phyloP scores from a whole-genome alignment of 73 alveolate species.

The Strombidium stylifer region DNA sequence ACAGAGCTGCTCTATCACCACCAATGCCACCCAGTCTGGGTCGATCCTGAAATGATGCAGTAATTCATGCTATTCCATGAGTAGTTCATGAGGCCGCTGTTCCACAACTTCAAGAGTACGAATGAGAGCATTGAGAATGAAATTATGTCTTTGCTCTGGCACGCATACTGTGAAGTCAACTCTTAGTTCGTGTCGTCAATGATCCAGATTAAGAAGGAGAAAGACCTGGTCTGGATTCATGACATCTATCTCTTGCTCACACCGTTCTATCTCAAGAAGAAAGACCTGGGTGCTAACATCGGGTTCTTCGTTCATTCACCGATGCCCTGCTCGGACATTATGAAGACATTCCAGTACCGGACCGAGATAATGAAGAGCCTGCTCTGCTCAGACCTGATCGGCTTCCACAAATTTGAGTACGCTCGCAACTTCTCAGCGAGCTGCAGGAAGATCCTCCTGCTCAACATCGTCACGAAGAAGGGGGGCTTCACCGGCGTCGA shows the following conservation, averaged over 20 bases:
- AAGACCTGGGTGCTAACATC: conserved; percentile 46
- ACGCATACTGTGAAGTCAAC: too few species aligned
- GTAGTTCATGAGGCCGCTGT: conserved; percentile 11
- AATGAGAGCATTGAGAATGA: conserved; percentile 2
- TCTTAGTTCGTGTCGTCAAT: too few species aligned
- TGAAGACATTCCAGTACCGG: conserved; percentile 48
- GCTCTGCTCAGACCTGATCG: conserved; percentile 74
- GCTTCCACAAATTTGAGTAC: conserved; percentile 82
- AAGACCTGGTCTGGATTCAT: conserved; percentile 29
- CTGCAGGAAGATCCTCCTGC: conserved; percentile 71
- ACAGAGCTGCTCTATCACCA: not conserved
- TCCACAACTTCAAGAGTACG: conserved; percentile 29
- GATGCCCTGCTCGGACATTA: conserved; percentile 65
- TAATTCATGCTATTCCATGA: conserved; percentile 8
- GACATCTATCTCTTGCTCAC: conserved; percentile 17
- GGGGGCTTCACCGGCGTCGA: conserved; percentile 80
- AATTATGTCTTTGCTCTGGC: too few species aligned
- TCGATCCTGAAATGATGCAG: not conserved
- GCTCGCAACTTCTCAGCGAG: conserved; percentile 80
- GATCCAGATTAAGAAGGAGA: not conserved
- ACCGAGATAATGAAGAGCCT: conserved; percentile 58
- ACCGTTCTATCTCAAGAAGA: conserved; percentile 10
- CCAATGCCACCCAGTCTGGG: conserved; percentile 13
- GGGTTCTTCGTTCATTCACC: conserved; percentile 69
- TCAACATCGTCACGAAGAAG: conserved; percentile 70